Evolutionary conservation across 2,329 filamentous ascomycete species (phyloP).

Genomic region (Metarhizium sp.): DNA sequence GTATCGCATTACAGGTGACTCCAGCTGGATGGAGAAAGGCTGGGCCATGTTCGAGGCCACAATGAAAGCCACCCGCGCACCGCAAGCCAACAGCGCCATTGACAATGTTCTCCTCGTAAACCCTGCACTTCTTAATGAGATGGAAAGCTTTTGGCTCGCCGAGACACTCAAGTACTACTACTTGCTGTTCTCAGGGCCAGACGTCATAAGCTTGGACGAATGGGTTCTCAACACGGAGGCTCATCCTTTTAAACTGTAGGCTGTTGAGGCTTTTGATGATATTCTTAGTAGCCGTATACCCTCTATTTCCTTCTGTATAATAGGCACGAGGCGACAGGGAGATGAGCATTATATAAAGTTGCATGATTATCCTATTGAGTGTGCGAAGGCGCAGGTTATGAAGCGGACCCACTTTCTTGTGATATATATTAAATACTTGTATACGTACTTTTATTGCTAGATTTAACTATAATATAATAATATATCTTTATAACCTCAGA

Average conservation of each 20-base stretch:
- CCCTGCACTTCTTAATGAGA: slow-evolving; percentile 44
- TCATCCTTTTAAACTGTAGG: slow-evolving; percentile 38
- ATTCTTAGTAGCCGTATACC: background rate
- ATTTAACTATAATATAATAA: too few species aligned
- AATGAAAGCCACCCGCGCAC: slow-evolving; percentile 53
- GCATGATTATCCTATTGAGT: background rate
- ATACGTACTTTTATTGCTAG: too few species aligned
- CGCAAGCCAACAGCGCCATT: slow-evolving; percentile 62
- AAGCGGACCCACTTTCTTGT: too few species aligned
- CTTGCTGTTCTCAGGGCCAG: slow-evolving; percentile 53
- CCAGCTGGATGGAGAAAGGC: slow-evolving; percentile 66
- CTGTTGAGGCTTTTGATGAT: background rate
- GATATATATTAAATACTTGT: too few species aligned
- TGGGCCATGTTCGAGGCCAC: slow-evolving; percentile 80
- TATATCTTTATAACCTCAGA: too few species aligned
- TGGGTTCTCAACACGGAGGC: slow-evolving; percentile 59
- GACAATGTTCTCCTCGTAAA: slow-evolving; percentile 45
- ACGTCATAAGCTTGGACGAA: slow-evolving; percentile 49
- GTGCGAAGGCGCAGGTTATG: too few species aligned
- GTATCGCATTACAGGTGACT: slow-evolving; percentile 80
- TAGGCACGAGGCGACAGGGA: background rate
- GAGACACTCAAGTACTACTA: slow-evolving; percentile 78
- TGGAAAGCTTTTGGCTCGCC: slow-evolving; percentile 74
- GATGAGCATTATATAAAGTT: background rate
- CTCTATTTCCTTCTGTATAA: too few species aligned